Percentiles rank a stretch among this genome's conserved stretches.
phyloP scores from a whole-genome alignment of 2,329 filamentous ascomycete species.

The Ramularia collo-cygni region DNA sequence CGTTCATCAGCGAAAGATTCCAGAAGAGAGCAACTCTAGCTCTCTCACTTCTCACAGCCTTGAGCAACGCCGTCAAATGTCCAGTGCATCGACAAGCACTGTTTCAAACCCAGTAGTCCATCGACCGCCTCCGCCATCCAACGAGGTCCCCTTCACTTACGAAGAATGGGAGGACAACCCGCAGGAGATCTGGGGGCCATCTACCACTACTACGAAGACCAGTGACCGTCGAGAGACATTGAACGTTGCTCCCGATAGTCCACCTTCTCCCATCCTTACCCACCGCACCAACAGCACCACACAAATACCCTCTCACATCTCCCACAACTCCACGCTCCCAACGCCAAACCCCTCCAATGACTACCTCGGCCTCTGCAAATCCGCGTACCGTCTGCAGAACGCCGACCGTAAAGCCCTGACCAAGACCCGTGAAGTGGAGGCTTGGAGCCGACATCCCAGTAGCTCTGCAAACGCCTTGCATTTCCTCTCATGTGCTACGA shows the following conservation, averaged over 20 bases:
- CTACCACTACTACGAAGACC: conserved; percentile 6
- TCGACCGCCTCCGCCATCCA: neutral
- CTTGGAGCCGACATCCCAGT: conserved; percentile 21
- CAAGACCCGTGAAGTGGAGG: conserved; percentile 21
- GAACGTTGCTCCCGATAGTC: neutral
- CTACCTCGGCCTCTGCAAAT: conserved; percentile 40
- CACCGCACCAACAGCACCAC: conserved; percentile 14
- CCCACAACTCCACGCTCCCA: conserved; percentile 15
- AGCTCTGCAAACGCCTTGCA: conserved; percentile 20
- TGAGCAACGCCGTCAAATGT: neutral
- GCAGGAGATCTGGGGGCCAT: conserved; percentile 22
- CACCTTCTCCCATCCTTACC: conserved; percentile 13
- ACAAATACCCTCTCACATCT: no score
- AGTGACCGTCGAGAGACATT: neutral
- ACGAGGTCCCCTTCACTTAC: conserved; percentile 15
- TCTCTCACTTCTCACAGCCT: no score
- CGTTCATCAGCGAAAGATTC: neutral
- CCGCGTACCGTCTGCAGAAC: conserved; percentile 37
- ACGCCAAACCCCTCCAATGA: conserved; percentile 28
- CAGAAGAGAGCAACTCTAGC: neutral
- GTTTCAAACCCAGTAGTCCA: neutral
- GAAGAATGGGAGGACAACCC: conserved; percentile 25
- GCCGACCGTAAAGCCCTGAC: conserved; percentile 28
- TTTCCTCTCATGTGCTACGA: conserved; percentile 34
- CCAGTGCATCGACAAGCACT: neutral